Base-by-base conservation (phyloP, 2,329 filamentous ascomycete species). In the Scedosporium dehoogii region DNA sequence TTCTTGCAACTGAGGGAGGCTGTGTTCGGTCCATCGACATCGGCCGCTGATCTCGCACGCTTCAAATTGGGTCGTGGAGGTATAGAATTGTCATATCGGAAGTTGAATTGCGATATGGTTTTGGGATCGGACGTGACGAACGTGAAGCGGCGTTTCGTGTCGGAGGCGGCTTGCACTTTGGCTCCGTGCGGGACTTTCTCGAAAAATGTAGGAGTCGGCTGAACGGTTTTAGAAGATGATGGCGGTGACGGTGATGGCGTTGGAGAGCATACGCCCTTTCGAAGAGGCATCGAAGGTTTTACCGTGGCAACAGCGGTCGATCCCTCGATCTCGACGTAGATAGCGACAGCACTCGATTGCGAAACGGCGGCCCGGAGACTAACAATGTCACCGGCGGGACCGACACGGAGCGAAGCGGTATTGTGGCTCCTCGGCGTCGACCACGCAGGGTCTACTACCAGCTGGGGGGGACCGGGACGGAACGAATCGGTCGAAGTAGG, bases 1-100 rank as follows among this genome's bases (percentile, higher is more conserved):
- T 90, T 91, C 77, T 91, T 91, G 70, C 74, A 78, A 70, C 76
- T 70, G 63, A 84, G 66, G n/a, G 66, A 68, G 29, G 76, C 76
- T 0, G 81, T 83, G 66, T 79, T 76, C 59, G 77, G 81, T 61
- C 79, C 84, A 64, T 88, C 85, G 53, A 88, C 81, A 65, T 89
- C 85, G 42, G 82, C 79, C 2, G 74, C 66, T 4, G 78, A 73
- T 25, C 86, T 80, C 21, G 71, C 69, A 38, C 85, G 80, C 68
- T 87, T 87, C 59, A 72, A 14, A 23, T 41, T 55, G n/a, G 59
- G 46, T 27, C 29, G n/a, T 7, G 59, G 9, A n/a, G 25, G 29
- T 21, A 48, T 23, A 10, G 27, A 51, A n/a, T 25, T 14, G 25
- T 48, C 16, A 12, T 60, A 53, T 53, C 48, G 42, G 16, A 60